These are phyloP conservation scores for Arachis monticola DNA, from an alignment of 331 rosid species.

Conservation along the genomic window DNA sequence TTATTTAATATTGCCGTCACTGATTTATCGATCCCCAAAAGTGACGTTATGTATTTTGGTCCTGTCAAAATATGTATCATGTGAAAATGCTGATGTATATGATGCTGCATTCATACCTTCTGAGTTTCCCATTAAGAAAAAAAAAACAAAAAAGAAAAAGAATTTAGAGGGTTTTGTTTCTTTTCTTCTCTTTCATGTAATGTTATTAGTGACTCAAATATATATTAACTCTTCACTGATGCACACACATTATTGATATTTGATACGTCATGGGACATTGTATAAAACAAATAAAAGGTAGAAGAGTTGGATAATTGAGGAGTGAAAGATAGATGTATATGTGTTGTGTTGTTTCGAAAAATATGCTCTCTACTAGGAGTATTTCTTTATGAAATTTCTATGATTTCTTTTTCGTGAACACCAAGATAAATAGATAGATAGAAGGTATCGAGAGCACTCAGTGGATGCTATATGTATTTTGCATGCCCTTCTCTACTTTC, in stretches of 20 bases:
- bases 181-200: slow-evolving; percentile 19
- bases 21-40: slow-evolving; percentile 14
- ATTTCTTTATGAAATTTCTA: slow-evolving; percentile 41
- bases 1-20: not conserved
- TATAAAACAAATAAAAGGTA: slow-evolving; percentile 62
- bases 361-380: slow-evolving; percentile 35
- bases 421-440: slow-evolving; percentile 52
- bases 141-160: too few relatives aligned
- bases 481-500: slow-evolving; percentile 60
- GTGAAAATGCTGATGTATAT: slow-evolving; percentile 23
- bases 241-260: slow-evolving; percentile 24
- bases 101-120: not conserved
- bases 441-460: slow-evolving; percentile 28
- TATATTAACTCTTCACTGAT: slow-evolving; percentile 22
- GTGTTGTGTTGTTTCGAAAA: slow-evolving; percentile 53
- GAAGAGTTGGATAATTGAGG: slow-evolving; percentile 59
- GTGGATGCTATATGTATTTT: slow-evolving; percentile 40
- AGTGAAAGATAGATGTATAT: slow-evolving; percentile 64
- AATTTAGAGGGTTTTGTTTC: slow-evolving; percentile 24
- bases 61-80: slow-evolving; percentile 21
- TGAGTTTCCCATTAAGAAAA: slow-evolving; percentile 26
- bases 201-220: slow-evolving; percentile 38
- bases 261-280: slow-evolving; percentile 50
- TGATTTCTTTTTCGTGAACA: slow-evolving; percentile 42
- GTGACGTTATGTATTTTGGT: slow-evolving; percentile 12